These are phyloP conservation scores for Ceratocystis huliohia DNA, from an alignment of 2,329 filamentous ascomycete genomes.

Conservation along the genomic window DNA sequence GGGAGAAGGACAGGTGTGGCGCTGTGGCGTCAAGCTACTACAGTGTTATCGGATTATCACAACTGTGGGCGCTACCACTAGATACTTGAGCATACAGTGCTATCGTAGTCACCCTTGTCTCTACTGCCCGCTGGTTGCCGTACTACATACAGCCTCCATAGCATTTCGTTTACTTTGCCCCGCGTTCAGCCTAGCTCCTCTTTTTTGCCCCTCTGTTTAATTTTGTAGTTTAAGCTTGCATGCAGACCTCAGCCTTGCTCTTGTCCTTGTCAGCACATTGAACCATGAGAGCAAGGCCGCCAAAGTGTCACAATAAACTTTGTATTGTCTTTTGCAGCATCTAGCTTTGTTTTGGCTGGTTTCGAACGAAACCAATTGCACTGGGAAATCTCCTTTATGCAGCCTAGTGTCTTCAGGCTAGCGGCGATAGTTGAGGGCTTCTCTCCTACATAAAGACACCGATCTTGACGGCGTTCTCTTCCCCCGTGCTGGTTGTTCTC, in stretches of 20 bases:
- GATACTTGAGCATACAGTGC: not conserved
- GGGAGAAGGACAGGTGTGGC: constrained; percentile 7
- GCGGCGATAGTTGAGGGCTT: not conserved
- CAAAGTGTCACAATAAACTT: not conserved
- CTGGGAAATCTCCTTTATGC: not conserved
- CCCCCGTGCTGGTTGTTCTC: not conserved
- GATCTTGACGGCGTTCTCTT: not conserved
- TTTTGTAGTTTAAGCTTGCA: not conserved
- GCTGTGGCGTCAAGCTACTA: not conserved
- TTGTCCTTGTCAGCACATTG: not conserved
- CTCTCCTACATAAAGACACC: not conserved
- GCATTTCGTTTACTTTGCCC: constrained; percentile 7
- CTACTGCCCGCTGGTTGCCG: not conserved
- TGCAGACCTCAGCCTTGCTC: not conserved
- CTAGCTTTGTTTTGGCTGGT: not conserved
- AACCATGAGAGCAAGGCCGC: not conserved
- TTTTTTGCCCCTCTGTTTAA: constrained; percentile 1
- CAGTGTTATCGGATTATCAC: not conserved
- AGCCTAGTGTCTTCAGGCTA: not conserved
- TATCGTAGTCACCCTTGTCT: not conserved
- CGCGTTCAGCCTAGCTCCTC: constrained; percentile 2
- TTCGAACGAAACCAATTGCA: not conserved
- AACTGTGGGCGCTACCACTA: not conserved
- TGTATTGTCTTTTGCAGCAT: not conserved
- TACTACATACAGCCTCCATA: not conserved